A percentile compares a stretch with the other conserved stretches of the same genome.
Evolutionary conservation across 2,329 filamentous ascomycete genomes (phyloP).

Genomic region (Penicillium sp.): DNA sequence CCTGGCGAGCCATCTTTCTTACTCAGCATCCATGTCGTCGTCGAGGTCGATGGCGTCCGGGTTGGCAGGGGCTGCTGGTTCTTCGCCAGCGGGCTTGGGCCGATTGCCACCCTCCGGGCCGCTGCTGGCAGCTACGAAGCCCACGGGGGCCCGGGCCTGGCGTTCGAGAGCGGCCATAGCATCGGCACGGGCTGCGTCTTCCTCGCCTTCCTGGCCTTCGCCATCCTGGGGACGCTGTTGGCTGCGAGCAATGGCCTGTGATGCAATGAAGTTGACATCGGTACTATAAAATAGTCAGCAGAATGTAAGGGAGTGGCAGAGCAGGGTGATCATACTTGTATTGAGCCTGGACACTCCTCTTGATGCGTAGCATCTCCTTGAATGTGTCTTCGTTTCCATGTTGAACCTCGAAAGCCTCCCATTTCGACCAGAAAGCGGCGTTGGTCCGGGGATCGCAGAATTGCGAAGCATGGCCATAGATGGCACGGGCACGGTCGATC

Average conservation of each 20-base stretch:
- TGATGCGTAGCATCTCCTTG: constrained; percentile 98
- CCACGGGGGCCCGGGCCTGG: constrained; percentile 78
- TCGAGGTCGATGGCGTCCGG: constrained; percentile 84
- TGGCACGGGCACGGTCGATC: constrained; percentile 89
- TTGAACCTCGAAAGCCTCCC: constrained; percentile 95
- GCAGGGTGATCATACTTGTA: constrained; percentile 64
- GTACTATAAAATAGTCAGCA: constrained; percentile 54
- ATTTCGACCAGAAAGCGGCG: constrained; percentile 87
- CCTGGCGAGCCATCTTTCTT: neutral
- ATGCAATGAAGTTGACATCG: constrained; percentile 97
- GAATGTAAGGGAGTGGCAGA: neutral
- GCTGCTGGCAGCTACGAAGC: constrained; percentile 83
- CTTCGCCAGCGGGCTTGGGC: constrained; percentile 33
- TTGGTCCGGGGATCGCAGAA: constrained; percentile 94
- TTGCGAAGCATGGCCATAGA: constrained; percentile 93
- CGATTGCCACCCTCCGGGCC: constrained; percentile 61
- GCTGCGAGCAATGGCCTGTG: constrained; percentile 80
- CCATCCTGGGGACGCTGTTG: constrained; percentile 52
- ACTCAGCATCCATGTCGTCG: constrained; percentile 47
- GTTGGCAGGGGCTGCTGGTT: constrained; percentile 52
- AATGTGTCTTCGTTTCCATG: constrained; percentile 99
- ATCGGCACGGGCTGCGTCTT: constrained; percentile 55
- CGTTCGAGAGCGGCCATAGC: constrained; percentile 86
- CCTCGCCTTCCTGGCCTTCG: constrained; percentile 34
- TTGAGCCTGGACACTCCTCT: constrained; percentile 92